A percentile compares a stretch with the other conserved stretches of the same genome.
phyloP scores from a whole-genome alignment of 1,139 yeast genomes.

The Meyerozyma sp. region DNA sequence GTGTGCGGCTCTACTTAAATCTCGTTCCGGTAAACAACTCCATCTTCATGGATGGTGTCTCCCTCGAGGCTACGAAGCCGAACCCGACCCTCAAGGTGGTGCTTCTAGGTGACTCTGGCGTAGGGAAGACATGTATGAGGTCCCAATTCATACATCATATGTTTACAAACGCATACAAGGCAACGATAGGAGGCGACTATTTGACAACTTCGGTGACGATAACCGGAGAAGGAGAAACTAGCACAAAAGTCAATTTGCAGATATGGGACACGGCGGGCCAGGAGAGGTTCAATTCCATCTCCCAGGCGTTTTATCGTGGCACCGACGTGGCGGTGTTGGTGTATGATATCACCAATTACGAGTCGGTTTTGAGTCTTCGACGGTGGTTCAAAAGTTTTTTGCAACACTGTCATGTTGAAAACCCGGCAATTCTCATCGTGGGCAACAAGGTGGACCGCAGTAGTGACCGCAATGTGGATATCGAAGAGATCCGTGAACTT shows the following conservation, averaged over 20 bases:
- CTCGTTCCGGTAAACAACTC: not conserved
- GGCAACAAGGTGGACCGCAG: slow-evolving; percentile 50
- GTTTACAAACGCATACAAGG: slow-evolving; percentile 54
- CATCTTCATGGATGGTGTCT: not conserved
- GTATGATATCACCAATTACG: slow-evolving; percentile 53
- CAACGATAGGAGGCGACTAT: slow-evolving; percentile 61
- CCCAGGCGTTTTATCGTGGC: slow-evolving; percentile 57
- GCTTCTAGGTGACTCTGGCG: slow-evolving; percentile 56
- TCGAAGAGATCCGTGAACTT: slow-evolving; percentile 37
- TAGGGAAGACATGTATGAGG: slow-evolving; percentile 57
- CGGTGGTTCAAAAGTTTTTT: slow-evolving; percentile 50
- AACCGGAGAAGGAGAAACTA: slow-evolving; percentile 3
- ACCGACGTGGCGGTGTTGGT: slow-evolving; percentile 55
- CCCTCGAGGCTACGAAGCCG: not conserved
- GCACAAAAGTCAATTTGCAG: slow-evolving; percentile 35
- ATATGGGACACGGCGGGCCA: slow-evolving; percentile 70
- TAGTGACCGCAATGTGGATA: slow-evolving; percentile 34
- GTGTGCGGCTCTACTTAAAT: not conserved
- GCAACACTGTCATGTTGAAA: slow-evolving; percentile 44
- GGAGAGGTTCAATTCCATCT: slow-evolving; percentile 56
- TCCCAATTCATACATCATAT: slow-evolving; percentile 55
- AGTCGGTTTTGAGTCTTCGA: slow-evolving; percentile 44
- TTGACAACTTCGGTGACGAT: slow-evolving; percentile 38
- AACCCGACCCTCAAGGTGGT: slow-evolving; percentile 41
- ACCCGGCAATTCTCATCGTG: slow-evolving; percentile 48